These are phyloP conservation scores for Phaeomoniella chlamydospora DNA, from an alignment of 2,329 filamentous ascomycete species.

Conservation along the genomic window DNA sequence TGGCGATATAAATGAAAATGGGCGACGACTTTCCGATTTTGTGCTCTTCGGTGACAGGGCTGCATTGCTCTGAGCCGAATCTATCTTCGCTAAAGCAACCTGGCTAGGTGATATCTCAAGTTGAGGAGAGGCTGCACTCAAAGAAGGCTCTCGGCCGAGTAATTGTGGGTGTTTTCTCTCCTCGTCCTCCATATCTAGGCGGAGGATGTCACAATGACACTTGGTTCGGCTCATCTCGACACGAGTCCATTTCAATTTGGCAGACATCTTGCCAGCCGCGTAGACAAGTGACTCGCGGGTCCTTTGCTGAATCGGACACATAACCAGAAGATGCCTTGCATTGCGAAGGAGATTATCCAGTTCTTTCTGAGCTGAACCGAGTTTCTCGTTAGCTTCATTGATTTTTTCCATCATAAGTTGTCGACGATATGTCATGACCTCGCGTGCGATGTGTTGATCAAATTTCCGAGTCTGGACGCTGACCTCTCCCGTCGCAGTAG, in stretches of 20 bases:
- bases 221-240: conserved; percentile 86
- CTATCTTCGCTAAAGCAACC: conserved; percentile 4
- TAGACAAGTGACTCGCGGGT: conserved; percentile 76
- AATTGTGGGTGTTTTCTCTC: background rate
- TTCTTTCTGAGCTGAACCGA: conserved; percentile 58
- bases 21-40: conserved; percentile 9
- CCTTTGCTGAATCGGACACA: conserved; percentile 83
- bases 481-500: conserved; percentile 59
- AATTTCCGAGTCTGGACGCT: conserved; percentile 59
- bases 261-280: conserved; percentile 69
- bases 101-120: conserved; percentile 7
- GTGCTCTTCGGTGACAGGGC: conserved; percentile 11
- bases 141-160: conserved; percentile 4
- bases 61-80: conserved; percentile 11
- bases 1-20: background rate
- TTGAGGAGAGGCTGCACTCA: conserved; percentile 8
- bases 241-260: conserved; percentile 84
- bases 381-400: conserved; percentile 63
- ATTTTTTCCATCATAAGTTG: conserved; percentile 78
- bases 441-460: conserved; percentile 69
- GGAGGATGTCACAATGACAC: conserved; percentile 79
- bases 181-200: conserved; percentile 76
- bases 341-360: conserved; percentile 76
- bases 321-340: conserved; percentile 73
- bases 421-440: conserved; percentile 69